Evolutionary conservation across 192 early-diverging fungal species (phyloP).

Genomic region (Umbelopsis vinacea): DNA sequence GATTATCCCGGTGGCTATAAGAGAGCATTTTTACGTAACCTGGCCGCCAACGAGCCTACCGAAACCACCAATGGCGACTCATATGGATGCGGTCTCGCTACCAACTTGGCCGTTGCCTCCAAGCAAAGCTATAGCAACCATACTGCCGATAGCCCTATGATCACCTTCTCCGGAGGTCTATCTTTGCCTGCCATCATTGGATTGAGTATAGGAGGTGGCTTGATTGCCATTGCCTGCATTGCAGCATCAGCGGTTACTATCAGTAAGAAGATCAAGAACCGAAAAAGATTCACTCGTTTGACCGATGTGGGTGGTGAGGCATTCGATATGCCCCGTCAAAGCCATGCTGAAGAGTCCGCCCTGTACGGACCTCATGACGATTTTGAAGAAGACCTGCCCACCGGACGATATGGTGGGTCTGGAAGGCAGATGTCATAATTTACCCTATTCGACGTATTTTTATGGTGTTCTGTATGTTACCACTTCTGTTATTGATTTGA

Average conservation of each 20-base stretch:
- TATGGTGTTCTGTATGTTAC: neutral
- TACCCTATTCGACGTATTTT: neutral
- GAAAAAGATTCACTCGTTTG: constrained; percentile 11
- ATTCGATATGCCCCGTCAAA: constrained; percentile 28
- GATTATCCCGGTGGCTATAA: constrained; percentile 20
- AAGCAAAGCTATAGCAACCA: constrained; percentile 18
- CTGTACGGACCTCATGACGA: neutral
- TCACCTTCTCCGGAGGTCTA: constrained; percentile 3
- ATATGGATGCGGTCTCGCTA: constrained; percentile 26
- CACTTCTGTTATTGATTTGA: neutral
- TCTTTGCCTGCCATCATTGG: constrained; percentile 36
- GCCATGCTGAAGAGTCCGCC: constrained; percentile 1
- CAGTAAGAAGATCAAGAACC: constrained; percentile 29
- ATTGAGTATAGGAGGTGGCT: constrained; percentile 46
- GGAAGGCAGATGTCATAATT: constrained; percentile 19
- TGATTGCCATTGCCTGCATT: constrained; percentile 40
- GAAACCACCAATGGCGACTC: constrained; percentile 3
- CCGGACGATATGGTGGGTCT: constrained; percentile 17
- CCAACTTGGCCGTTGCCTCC: neutral
- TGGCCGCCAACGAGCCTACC: constrained; percentile 17
- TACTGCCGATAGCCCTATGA: constrained; percentile 15
- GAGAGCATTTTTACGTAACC: constrained; percentile 40
- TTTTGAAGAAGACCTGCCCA: constrained; percentile 3
- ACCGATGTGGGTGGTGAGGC: constrained; percentile 15
- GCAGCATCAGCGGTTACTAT: constrained; percentile 38